phyloP scores from a whole-genome alignment of 2,329 filamentous ascomycete genomes.

The Phyllachora maydis region DNA sequence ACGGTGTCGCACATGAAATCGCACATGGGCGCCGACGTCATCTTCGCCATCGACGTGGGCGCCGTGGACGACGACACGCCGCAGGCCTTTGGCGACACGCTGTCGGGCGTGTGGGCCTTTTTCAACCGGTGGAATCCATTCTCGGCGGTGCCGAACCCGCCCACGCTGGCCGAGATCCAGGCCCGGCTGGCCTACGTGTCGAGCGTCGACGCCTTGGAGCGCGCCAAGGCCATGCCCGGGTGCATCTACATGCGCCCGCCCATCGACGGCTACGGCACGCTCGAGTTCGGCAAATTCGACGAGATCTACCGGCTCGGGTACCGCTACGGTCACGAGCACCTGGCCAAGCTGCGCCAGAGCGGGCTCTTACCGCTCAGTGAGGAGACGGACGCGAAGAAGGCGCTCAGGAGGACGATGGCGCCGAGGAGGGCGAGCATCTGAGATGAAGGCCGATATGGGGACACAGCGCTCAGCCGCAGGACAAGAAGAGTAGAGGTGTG shows the following conservation, averaged over 20 bases:
- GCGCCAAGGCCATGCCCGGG: slow-evolving; percentile 75
- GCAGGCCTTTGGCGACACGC: slow-evolving; percentile 79
- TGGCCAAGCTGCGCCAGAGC: slow-evolving; percentile 57
- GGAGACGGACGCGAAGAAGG: slow-evolving; percentile 59
- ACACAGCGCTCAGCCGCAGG: neutral
- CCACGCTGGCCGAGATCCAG: slow-evolving; percentile 89
- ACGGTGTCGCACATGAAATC: slow-evolving; percentile 96
- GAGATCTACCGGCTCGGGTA: slow-evolving; percentile 89
- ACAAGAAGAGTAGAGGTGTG: neutral
- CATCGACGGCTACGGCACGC: slow-evolving; percentile 77
- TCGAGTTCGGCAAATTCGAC: slow-evolving; percentile 95
- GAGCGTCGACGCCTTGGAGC: slow-evolving; percentile 81
- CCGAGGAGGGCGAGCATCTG: slow-evolving; percentile 61
- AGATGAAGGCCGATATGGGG: neutral
- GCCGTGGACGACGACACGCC: slow-evolving; percentile 80
- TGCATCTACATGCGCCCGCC: slow-evolving; percentile 95
- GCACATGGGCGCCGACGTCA: slow-evolving; percentile 76
- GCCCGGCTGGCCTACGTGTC: slow-evolving; percentile 86
- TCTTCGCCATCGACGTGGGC: slow-evolving; percentile 91
- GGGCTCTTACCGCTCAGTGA: slow-evolving; percentile 52
- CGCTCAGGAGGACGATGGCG: slow-evolving; percentile 58
- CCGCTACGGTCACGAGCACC: slow-evolving; percentile 60
- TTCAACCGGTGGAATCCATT: slow-evolving; percentile 96
- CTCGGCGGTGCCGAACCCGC: slow-evolving; percentile 71
- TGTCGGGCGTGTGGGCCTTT: slow-evolving; percentile 89